A percentile compares a stretch with the other conserved stretches of the same genome.
These are phyloP conservation scores for Vigna mungo DNA, from an alignment of 306 rosid species.

Conservation along the genomic window DNA sequence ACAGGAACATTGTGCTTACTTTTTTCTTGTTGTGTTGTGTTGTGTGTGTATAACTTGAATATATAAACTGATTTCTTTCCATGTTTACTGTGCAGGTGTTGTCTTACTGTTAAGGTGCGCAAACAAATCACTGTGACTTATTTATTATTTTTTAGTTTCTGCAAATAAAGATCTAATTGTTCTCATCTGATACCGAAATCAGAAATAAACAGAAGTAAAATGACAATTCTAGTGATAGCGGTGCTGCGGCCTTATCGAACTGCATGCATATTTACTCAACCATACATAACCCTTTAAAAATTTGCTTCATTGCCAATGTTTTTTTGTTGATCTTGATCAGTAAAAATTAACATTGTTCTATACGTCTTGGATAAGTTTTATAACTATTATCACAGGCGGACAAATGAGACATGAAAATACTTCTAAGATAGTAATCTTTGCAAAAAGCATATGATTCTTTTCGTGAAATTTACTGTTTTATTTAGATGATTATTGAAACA, in stretches of 20 bases:
- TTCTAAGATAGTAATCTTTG: not conserved
- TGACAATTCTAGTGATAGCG: not conserved
- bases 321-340: not conserved
- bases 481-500: conserved; percentile 32
- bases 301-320: conserved; percentile 11
- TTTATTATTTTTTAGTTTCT: conserved; percentile 30
- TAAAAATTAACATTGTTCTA: not conserved
- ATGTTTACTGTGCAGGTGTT: conserved; percentile 77
- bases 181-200: not conserved
- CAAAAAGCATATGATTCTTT: not conserved
- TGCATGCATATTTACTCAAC: not conserved
- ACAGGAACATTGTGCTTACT: conserved; percentile 15
- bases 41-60: conserved; percentile 9
- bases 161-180: not conserved
- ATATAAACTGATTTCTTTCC: conserved; percentile 34
- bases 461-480: not conserved
- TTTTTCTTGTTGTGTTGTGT: not conserved
- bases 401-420: conserved; percentile 8
- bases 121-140: conserved; percentile 8
- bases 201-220: not conserved
- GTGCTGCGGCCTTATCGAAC: not conserved
- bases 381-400: not conserved
- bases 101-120: conserved; percentile 95
- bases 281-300: conserved; percentile 12
- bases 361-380: not conserved